Conservation (phyloP, 2,329 filamentous ascomycete genomes). For the Phoma sp. region DNA sequence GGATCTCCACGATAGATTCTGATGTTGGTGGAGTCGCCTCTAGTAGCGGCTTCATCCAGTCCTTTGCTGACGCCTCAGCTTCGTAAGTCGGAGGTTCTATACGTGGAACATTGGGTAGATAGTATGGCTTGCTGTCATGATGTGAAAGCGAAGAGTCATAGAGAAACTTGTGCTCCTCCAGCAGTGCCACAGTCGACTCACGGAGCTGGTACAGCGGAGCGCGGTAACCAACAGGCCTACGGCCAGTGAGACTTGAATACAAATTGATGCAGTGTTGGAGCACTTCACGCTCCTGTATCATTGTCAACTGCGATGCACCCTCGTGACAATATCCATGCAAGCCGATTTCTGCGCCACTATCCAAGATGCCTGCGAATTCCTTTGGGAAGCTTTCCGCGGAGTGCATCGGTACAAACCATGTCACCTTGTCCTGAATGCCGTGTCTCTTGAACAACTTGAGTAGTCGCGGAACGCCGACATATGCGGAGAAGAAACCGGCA, state of each 20-base stretch:
- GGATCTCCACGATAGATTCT: constrained; percentile 56
- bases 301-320: constrained; percentile 55
- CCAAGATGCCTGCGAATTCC: constrained; percentile 59
- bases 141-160: constrained; percentile 61
- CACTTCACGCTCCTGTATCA: constrained; percentile 59
- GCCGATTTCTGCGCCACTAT: constrained; percentile 62
- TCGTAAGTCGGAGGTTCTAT: constrained; percentile 54
- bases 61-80: constrained; percentile 43
- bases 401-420: constrained; percentile 69
- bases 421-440: constrained; percentile 60
- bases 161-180: constrained; percentile 59
- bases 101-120: constrained; percentile 52
- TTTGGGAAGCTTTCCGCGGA: constrained; percentile 64
- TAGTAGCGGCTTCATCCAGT: constrained; percentile 57
- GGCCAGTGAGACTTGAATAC: constrained; percentile 54
- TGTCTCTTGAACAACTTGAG: constrained; percentile 63
- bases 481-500: constrained; percentile 63
- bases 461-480: constrained; percentile 64
- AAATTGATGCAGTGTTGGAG: constrained; percentile 58
- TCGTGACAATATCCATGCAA: constrained; percentile 61
- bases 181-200: constrained; percentile 57
- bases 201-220: constrained; percentile 61
- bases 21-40: constrained; percentile 28
- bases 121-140: constrained; percentile 60
- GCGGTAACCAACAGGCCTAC: constrained; percentile 58